Evolutionary conservation across 2,329 filamentous ascomycete genomes (phyloP).

Genomic region (Claviceps lovelessii): DNA sequence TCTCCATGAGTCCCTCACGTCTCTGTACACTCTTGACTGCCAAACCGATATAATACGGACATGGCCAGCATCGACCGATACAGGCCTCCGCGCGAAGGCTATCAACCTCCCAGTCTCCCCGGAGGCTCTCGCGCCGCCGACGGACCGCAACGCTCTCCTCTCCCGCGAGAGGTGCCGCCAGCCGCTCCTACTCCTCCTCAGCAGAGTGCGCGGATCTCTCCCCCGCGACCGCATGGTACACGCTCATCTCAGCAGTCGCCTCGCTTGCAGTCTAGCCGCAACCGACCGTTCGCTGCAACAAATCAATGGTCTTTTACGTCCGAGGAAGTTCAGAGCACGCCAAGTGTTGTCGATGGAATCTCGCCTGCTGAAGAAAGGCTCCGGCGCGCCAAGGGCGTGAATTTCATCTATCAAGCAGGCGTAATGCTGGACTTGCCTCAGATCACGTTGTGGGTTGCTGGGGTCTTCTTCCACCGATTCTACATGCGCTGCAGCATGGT

Average conservation of each 20-base stretch:
- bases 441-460: constrained; percentile 79
- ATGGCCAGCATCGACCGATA: constrained; percentile 50
- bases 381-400: constrained; percentile 77
- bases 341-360: constrained; percentile 74
- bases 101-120: constrained; percentile 37
- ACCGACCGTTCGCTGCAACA: constrained; percentile 21
- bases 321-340: constrained; percentile 68
- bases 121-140: constrained; percentile 26
- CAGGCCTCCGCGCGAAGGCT: constrained; percentile 40
- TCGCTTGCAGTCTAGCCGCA: constrained; percentile 20
- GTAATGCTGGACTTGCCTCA: constrained; percentile 86
- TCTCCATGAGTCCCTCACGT: constrained; percentile 14
- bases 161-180: constrained; percentile 42
- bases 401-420: constrained; percentile 91
- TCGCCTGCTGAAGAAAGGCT: constrained; percentile 61
- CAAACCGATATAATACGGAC: constrained; percentile 14
- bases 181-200: constrained; percentile 47
- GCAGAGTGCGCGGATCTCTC: constrained; percentile 39
- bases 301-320: constrained; percentile 83
- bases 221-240: constrained; percentile 34
- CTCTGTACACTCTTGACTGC: constrained; percentile 8
- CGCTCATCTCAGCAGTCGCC: constrained; percentile 31
- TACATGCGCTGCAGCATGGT: constrained; percentile 82
- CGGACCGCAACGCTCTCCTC: constrained; percentile 35
- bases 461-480: constrained; percentile 90